Base-by-base conservation (phyloP, 371 early-diverging fungal genomes). In the Coemansia sp. region DNA sequence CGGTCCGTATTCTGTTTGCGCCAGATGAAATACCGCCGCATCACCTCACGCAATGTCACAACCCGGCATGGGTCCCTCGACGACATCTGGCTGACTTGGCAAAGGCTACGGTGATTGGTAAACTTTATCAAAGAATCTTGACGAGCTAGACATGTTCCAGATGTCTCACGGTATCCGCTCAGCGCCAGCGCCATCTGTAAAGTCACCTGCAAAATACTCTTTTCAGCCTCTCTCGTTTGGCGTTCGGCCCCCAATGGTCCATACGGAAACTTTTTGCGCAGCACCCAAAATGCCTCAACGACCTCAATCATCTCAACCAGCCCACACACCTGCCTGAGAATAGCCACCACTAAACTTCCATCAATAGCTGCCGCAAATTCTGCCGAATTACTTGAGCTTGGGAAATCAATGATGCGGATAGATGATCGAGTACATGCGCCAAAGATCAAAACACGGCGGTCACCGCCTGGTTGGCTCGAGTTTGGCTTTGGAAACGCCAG, bases 341-440 rank as follows among this genome's bases (percentile, higher is more conserved):
- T 56, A 7, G 37, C 22, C 11, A 61, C 24, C 0, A 58, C 60
- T 3, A 72, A 24, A 3, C 27, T 13, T 13, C 31, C 22, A 24
- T 67, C 37, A 5, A 73, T 13, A 2, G 59, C 2, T 0, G 45
- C 45, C 3, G 56, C 47, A 29, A 59, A 47, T 0, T 40, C 42
- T 10, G 55, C 63, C 0, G 72, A 62, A 21, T 37, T 34, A 5
- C 2, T 4, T 2, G 21, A 21, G 6, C 16, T 26, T 3, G 76
- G 45, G 45, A 75, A 75, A 10, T n/a, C 64, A 7, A 55, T 45
- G 10, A 72, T 52, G 3, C 74, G 73, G 4, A 75, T 50, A 5
- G 64, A 60, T 10, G 73, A 60, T 10, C 68, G 64, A 14, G 76
- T 52, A 26, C 76, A 75, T 2, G 76, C 72, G 27, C 76, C 72